Evolutionary conservation across 805 yeast species (phyloP).

Genomic region (Nakazawaea ernobii): DNA sequence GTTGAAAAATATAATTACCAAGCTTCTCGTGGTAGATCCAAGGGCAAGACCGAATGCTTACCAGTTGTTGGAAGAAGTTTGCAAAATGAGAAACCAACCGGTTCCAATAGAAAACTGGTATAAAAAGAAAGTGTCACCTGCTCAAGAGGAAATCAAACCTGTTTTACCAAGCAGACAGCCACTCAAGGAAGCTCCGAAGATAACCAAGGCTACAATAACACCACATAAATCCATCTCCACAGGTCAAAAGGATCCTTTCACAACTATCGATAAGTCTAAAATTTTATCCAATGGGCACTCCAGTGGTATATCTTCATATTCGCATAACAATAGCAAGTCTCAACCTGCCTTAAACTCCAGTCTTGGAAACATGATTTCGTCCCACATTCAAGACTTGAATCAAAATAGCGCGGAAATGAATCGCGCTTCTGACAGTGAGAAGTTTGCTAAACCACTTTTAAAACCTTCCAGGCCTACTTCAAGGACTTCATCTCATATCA

Average conservation of each 20-base stretch:
- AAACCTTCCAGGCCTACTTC: constrained; percentile 3
- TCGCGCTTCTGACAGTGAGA: neutral
- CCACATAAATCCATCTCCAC: constrained; percentile 16
- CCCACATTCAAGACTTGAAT: constrained; percentile 1
- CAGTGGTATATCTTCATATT: neutral
- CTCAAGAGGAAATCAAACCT: constrained; percentile 11
- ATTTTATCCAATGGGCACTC: constrained; percentile 12
- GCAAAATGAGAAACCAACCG: constrained; percentile 49
- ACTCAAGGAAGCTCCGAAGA: neutral
- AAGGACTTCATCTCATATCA: neutral
- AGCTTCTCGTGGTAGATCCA: constrained; percentile 61
- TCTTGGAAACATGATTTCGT: neutral
- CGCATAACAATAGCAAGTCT: constrained; percentile 4
- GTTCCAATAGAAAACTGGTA: constrained; percentile 35
- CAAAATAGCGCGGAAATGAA: constrained; percentile 1
- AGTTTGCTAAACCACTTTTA: neutral
- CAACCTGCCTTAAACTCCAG: constrained; percentile 3
- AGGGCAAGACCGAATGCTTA: constrained; percentile 66
- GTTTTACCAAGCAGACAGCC: constrained; percentile 9
- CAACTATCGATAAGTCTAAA: constrained; percentile 35
- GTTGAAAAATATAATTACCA: constrained; percentile 57
- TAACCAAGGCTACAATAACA: constrained; percentile 10
- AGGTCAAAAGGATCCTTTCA: constrained; percentile 32
- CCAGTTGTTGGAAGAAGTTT: constrained; percentile 64
- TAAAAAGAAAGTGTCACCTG: constrained; percentile 12